Evolutionary conservation across 768 basidiomycete genomes (phyloP).

Genomic region (Lentinula lateritia): DNA sequence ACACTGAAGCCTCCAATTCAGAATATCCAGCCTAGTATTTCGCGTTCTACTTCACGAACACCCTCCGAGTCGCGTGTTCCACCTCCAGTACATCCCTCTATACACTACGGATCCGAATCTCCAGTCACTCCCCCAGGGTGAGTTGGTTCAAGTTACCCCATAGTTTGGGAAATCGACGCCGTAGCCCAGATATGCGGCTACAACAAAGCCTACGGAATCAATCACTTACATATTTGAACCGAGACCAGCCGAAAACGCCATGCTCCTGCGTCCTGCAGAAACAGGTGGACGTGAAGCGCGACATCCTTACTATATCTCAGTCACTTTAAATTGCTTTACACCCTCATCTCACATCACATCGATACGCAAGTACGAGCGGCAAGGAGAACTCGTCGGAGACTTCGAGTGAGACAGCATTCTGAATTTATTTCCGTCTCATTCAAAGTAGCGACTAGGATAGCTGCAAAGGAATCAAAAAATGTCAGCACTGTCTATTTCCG

Average conservation of each 20-base stretch:
- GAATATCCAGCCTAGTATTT: conserved; percentile 12
- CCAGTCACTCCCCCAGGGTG: conserved; percentile 22
- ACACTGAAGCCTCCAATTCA: conserved; percentile 3
- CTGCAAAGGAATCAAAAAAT: conserved; percentile 21
- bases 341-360: conserved; percentile 43
- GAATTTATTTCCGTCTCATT: not conserved
- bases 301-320: conserved; percentile 38
- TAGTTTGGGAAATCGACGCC: not conserved
- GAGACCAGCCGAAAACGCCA: conserved; percentile 28
- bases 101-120: conserved; percentile 17
- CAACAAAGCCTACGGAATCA: conserved; percentile 21
- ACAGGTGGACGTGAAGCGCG: conserved; percentile 20
- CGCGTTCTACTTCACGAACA: conserved; percentile 8
- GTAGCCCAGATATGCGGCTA: conserved; percentile 18
- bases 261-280: conserved; percentile 27
- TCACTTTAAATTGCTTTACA: conserved; percentile 44
- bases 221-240: conserved; percentile 36
- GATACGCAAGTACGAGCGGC: conserved; percentile 31
- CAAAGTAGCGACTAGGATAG: conserved; percentile 20
- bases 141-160: conserved; percentile 7
- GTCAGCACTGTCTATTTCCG: conserved; percentile 27
- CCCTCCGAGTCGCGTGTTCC: conserved; percentile 11
- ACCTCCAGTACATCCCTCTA: conserved; percentile 21
- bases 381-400: conserved; percentile 40
- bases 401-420: conserved; percentile 33